Percentiles rank a stretch among this genome's conserved stretches.
These are phyloP conservation scores for Amylostereum areolatum DNA, from an alignment of 1,284 basidiomycete species.

Conservation along the genomic window DNA sequence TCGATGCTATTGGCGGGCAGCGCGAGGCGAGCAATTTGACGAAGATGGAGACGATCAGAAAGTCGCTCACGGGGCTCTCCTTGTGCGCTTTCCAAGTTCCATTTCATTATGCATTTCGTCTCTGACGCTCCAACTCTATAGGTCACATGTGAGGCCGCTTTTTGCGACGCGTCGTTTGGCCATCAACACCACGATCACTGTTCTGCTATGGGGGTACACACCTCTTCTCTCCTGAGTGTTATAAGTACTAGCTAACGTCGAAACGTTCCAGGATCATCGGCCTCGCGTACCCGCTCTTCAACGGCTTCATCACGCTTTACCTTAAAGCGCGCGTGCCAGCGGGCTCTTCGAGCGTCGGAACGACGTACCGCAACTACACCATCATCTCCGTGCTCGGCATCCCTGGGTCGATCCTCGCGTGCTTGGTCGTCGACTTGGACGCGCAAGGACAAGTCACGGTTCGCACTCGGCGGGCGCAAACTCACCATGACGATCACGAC, in stretches of 20 bases:
- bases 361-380: slow-evolving; percentile 44
- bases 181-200: slow-evolving; percentile 45
- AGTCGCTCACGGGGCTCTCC: slow-evolving; percentile 35
- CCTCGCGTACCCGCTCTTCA: slow-evolving; percentile 57
- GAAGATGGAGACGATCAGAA: slow-evolving; percentile 26
- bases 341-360: slow-evolving; percentile 22
- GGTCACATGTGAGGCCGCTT: slow-evolving; percentile 43
- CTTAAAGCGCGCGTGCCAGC: slow-evolving; percentile 33
- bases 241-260: too few relatives aligned
- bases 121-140: too few relatives aligned
- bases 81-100: too few relatives aligned
- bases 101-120: too few relatives aligned
- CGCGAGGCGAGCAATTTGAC: slow-evolving; percentile 14
- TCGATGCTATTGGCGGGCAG: slow-evolving; percentile 27
- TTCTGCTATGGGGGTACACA: slow-evolving; percentile 52
- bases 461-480: slow-evolving; percentile 41
- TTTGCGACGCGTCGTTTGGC: slow-evolving; percentile 45
- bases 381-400: slow-evolving; percentile 45
- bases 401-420: slow-evolving; percentile 53
- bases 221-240: too few relatives aligned
- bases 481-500: slow-evolving; percentile 47
- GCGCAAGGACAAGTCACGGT: slow-evolving; percentile 20
- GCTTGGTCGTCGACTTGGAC: slow-evolving; percentile 48
- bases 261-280: too few relatives aligned
- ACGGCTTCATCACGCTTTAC: slow-evolving; percentile 46